A percentile compares a stretch with the other conserved stretches of the same genome.
phyloP scores from a whole-genome alignment of 257 asterid genomes.

The Nyctanthes arbortristis region DNA sequence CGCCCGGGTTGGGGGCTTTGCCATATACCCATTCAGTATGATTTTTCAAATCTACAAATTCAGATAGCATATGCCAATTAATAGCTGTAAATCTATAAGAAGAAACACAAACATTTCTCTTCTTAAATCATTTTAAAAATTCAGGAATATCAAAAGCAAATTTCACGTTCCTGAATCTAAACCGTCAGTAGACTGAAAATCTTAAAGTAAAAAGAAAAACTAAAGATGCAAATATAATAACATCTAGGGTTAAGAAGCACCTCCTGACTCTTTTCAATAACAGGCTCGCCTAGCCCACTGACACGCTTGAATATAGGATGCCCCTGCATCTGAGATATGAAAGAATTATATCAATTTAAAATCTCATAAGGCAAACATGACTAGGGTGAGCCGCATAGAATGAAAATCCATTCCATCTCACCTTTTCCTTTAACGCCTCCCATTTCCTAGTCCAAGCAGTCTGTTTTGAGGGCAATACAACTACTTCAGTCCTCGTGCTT shows the following conservation, averaged over 20 bases:
- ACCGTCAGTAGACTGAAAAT: not conserved
- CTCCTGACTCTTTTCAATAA: conserved; percentile 80
- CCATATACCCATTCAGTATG: too few relatives aligned
- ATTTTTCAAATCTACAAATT: too few relatives aligned
- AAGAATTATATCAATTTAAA: conserved; percentile 16
- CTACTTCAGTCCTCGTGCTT: conserved; percentile 81
- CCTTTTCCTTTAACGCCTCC: conserved; percentile 82
- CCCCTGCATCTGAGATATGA: conserved; percentile 70
- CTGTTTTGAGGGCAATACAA: conserved; percentile 67
- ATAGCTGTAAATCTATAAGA: not conserved
- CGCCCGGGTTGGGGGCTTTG: too few relatives aligned
- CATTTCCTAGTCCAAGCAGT: conserved; percentile 82
- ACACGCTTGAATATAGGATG: conserved; percentile 62
- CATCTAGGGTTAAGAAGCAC: conserved; percentile 38
- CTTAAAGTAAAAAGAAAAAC: not conserved
- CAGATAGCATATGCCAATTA: not conserved
- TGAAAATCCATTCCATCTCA: conserved; percentile 21
- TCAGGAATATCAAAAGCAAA: not conserved
- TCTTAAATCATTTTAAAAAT: not conserved
- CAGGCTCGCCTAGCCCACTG: conserved; percentile 82
- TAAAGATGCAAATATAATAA: conserved; percentile 7
- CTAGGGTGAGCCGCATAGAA: not conserved
- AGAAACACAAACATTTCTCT: not conserved
- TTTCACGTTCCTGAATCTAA: not conserved
- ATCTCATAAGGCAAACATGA: not conserved